A percentile compares a stretch with the other conserved stretches of the same genome.
Evolutionary conservation across 1,284 basidiomycete species (phyloP).

Genomic region (Exobasidium cylindrosporum): DNA sequence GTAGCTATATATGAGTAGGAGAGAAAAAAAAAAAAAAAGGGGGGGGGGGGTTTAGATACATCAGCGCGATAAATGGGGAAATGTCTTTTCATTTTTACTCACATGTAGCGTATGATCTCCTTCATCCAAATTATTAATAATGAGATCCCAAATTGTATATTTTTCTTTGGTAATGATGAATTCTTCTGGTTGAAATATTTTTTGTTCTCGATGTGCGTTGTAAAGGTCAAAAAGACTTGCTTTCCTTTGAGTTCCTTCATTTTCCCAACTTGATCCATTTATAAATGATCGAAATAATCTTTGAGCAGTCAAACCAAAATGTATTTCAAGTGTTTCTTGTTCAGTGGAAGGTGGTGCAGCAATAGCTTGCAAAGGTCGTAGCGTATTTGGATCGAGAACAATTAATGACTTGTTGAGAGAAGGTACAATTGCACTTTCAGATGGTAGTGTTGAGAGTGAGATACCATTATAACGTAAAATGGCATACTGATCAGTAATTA

Average conservation of each 20-base stretch:
- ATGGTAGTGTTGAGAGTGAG: not conserved
- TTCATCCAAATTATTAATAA: constrained; percentile 50
- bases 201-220: constrained; percentile 24
- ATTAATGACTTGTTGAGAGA: constrained; percentile 17
- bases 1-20: constrained; percentile 14
- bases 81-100: not conserved
- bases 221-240: constrained; percentile 27
- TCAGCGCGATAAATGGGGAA: not conserved
- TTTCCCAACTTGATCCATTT: constrained; percentile 26
- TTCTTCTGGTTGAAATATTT: constrained; percentile 23
- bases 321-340: constrained; percentile 27
- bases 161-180: constrained; percentile 21
- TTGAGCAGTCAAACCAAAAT: constrained; percentile 27
- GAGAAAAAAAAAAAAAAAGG: constrained; percentile 12
- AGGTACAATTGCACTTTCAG: not conserved
- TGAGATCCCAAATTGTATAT: constrained; percentile 17
- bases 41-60: no score
- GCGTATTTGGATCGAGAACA: constrained; percentile 21
- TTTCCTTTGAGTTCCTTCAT: constrained; percentile 32
- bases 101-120: constrained; percentile 37
- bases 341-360: constrained; percentile 27
- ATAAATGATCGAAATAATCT: constrained; percentile 33
- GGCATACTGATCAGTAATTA: constrained; percentile 6
- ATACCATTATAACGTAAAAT: constrained; percentile 5
- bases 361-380: constrained; percentile 21